A percentile compares a stretch with the other conserved stretches of the same genome.
Conservation (phyloP, 2,329 filamentous ascomycete species). For the Xylaria sp. region DNA sequence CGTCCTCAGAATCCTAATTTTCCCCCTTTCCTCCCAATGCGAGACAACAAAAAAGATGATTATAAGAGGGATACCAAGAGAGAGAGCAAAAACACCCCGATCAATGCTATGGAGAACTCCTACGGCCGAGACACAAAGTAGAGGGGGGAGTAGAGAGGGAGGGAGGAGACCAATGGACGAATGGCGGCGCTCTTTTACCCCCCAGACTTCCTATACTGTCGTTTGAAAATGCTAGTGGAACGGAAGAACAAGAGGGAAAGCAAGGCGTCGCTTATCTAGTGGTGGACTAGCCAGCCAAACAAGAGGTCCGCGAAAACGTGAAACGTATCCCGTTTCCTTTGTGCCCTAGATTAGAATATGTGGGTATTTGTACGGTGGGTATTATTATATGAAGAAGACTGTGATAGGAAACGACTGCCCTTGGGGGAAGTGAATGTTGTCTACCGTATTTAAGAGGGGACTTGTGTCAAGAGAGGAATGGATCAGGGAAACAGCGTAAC, state of each 20-base stretch:
- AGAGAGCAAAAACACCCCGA: not conserved
- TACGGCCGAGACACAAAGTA: not conserved
- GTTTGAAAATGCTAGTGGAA: not conserved
- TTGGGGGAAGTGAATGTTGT: conserved; percentile 17
- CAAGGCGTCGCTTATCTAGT: not conserved
- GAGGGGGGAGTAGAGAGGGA: not conserved
- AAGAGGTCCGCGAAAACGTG: not conserved
- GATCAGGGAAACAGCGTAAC: not conserved
- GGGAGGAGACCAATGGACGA: not conserved
- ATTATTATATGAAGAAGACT: conserved; percentile 24
- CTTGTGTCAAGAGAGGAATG: conserved; percentile 10
- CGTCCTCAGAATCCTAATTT: conserved; percentile 19
- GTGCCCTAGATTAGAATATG: conserved; percentile 30
- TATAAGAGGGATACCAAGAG: not conserved
- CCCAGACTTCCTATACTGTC: not conserved
- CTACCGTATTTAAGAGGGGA: not conserved
- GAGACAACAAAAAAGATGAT: not conserved
- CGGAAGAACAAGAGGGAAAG: not conserved
- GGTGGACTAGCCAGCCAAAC: not conserved
- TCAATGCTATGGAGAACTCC: conserved; percentile 3
- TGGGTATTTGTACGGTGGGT: conserved; percentile 19
- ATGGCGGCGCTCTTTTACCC: not conserved
- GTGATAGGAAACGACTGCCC: not conserved
- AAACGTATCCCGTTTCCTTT: not conserved
- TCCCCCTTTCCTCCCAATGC: conserved; percentile 10